Evolutionary conservation across 2,329 filamentous ascomycete genomes (phyloP).

Genomic region (Ascochyta fabae): DNA sequence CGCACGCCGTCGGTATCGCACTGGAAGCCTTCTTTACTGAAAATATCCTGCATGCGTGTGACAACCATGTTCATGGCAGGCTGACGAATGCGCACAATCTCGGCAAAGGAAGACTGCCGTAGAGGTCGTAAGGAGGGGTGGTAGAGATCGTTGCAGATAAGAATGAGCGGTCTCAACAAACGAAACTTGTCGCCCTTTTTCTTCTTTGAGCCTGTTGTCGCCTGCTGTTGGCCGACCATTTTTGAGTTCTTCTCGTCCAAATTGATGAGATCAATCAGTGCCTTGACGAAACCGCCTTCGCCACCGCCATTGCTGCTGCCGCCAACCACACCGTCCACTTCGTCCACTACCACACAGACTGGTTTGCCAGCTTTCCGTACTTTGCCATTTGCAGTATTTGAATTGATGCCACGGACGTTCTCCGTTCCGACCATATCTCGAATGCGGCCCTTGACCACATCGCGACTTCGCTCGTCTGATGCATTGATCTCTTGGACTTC

Average conservation of each 20-base stretch:
- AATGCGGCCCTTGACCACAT: conserved; percentile 90
- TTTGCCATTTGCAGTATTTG: conserved; percentile 60
- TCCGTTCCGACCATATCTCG: conserved; percentile 92
- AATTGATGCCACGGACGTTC: conserved; percentile 78
- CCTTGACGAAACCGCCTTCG: conserved; percentile 94
- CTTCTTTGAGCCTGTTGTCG: conserved; percentile 49
- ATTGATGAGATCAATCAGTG: conserved; percentile 86
- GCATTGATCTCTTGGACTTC: conserved; percentile 98
- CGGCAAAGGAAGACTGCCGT: conserved; percentile 82
- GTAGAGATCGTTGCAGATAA: conserved; percentile 98
- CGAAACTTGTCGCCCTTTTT: conserved; percentile 87
- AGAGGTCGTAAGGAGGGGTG: conserved; percentile 86
- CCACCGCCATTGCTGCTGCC: conserved; percentile 72
- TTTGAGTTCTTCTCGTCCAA: conserved; percentile 82
- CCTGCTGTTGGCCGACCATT: conserved; percentile 43
- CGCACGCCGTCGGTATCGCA: conserved; percentile 90
- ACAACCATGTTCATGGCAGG: conserved; percentile 87
- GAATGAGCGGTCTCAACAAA: conserved; percentile 83
- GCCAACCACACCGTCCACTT: conserved; percentile 91
- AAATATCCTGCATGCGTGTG: conserved; percentile 78
- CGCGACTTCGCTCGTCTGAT: conserved; percentile 88
- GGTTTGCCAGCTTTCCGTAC: conserved; percentile 78
- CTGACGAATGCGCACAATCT: conserved; percentile 90
- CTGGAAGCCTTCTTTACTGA: conserved; percentile 85
- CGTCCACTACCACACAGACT: conserved; percentile 92